Evolutionary conservation across 2,329 filamentous ascomycete species (phyloP).

Genomic region (Venturia oleaginea): DNA sequence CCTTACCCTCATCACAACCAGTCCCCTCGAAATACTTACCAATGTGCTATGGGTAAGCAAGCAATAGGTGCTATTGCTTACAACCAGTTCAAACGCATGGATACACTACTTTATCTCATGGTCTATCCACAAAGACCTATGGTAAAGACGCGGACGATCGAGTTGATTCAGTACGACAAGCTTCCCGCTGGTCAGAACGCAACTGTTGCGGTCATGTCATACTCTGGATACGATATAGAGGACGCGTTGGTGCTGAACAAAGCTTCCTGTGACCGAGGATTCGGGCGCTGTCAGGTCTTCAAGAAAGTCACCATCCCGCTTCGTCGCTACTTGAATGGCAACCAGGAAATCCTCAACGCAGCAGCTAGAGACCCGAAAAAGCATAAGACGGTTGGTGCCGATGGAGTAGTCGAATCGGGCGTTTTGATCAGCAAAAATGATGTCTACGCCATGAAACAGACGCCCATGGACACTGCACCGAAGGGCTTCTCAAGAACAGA

Average conservation of each 20-base stretch:
- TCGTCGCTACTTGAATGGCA: conserved; percentile 79
- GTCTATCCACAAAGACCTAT: conserved; percentile 97
- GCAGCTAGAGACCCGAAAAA: conserved; percentile 47
- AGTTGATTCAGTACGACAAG: conserved; percentile 94
- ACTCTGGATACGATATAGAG: conserved; percentile 98
- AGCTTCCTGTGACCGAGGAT: conserved; percentile 87
- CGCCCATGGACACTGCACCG: conserved; percentile 59
- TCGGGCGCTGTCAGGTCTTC: conserved; percentile 96
- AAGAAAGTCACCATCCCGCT: conserved; percentile 83
- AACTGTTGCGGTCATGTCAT: conserved; percentile 98
- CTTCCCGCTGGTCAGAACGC: conserved; percentile 94
- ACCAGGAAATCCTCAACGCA: conserved; percentile 45
- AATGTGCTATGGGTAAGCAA: conserved; percentile 99
- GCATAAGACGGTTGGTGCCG: conserved; percentile 61
- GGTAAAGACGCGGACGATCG: conserved; percentile 94
- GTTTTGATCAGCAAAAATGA: conserved; percentile 69
- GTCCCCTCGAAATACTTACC: conserved; percentile 95
- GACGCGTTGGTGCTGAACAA: conserved; percentile 96
- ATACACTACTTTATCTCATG: conserved; percentile 90
- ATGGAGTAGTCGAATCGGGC: conserved; percentile 83
- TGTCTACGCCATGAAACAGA: conserved; percentile 83
- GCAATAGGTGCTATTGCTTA: conserved; percentile 97
- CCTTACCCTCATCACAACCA: conserved; percentile 99
- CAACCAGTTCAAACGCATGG: conserved; percentile 95
- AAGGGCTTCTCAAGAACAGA: conserved; percentile 35